A percentile compares a stretch with the other conserved stretches of the same genome.
These are phyloP conservation scores for Aspergillus tamarii DNA, from an alignment of 2,329 filamentous ascomycete genomes.

Conservation along the genomic window DNA sequence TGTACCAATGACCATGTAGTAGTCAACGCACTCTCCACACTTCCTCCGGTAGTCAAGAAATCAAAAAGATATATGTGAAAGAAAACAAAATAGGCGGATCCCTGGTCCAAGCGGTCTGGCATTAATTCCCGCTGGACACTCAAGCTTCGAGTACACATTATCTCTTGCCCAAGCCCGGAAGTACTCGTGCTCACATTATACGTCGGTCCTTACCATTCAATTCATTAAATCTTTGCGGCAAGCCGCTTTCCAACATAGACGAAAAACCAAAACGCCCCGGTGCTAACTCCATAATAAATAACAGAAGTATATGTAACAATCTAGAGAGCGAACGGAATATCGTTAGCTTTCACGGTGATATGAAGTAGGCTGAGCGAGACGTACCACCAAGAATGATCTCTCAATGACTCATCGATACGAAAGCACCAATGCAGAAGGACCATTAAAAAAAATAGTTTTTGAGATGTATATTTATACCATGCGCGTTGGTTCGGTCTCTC, in stretches of 20 bases:
- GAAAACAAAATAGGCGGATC: neutral
- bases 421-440: constrained; percentile 13
- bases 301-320: neutral
- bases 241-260: constrained; percentile 14
- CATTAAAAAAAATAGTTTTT: neutral
- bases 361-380: neutral
- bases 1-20: neutral
- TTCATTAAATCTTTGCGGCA: constrained; percentile 27
- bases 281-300: constrained; percentile 14
- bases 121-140: constrained; percentile 11
- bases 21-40: neutral
- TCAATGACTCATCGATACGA: constrained; percentile 12
- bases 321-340: neutral
- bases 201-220: constrained; percentile 22
- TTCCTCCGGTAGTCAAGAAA: neutral
- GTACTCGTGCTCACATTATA: constrained; percentile 25
- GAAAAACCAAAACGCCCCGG: constrained; percentile 17
- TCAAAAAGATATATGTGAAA: neutral
- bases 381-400: neutral
- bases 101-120: neutral
- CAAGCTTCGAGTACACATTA: constrained; percentile 17
- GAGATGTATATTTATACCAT: neutral
- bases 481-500: neutral
- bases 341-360: neutral
- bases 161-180: constrained; percentile 11